Percentiles rank a stretch among this genome's conserved stretches.
Conservation (phyloP, 345 rosid genomes). For the Stellera chamaejasme region DNA sequence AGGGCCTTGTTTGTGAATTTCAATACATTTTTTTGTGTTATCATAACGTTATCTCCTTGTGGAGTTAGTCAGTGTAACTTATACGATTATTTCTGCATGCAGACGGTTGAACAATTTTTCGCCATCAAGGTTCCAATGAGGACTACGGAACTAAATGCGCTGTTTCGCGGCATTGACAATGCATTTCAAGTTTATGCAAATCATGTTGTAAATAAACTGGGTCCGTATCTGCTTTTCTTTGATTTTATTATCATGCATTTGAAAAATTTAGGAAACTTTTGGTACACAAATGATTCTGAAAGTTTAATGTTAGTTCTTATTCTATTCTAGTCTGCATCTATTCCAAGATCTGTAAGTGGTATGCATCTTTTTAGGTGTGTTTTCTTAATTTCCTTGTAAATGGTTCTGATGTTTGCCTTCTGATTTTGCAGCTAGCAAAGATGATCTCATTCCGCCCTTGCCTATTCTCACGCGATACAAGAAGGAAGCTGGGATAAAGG, state of each 20-base stretch:
- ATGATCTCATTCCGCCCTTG: conserved; percentile 87
- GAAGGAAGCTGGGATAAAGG: conserved; percentile 88
- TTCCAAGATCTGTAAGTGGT: background rate
- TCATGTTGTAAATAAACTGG: conserved; percentile 70
- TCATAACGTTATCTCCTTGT: background rate
- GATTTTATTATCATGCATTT: conserved; percentile 4
- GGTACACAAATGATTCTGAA: background rate
- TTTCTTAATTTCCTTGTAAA: conserved; percentile 6
- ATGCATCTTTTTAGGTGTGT: background rate
- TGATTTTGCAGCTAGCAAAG: conserved; percentile 64
- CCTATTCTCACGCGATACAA: conserved; percentile 87
- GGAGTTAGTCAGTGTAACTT: conserved; percentile 3
- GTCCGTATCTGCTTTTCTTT: conserved; percentile 35
- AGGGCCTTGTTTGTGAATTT: no score
- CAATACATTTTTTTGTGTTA: no score
- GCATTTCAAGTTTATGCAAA: conserved; percentile 89
- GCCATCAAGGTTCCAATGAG: conserved; percentile 87
- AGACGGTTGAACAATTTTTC: conserved; percentile 98
- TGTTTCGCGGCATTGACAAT: conserved; percentile 83
- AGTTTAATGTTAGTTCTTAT: background rate
- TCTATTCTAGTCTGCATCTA: background rate
- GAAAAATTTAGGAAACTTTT: background rate
- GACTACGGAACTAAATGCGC: conserved; percentile 55
- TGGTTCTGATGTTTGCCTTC: conserved; percentile 14
- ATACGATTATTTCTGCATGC: conserved; percentile 21